phyloP scores from a whole-genome alignment of 192 early-diverging fungal species.

The Coemansia sp. region DNA sequence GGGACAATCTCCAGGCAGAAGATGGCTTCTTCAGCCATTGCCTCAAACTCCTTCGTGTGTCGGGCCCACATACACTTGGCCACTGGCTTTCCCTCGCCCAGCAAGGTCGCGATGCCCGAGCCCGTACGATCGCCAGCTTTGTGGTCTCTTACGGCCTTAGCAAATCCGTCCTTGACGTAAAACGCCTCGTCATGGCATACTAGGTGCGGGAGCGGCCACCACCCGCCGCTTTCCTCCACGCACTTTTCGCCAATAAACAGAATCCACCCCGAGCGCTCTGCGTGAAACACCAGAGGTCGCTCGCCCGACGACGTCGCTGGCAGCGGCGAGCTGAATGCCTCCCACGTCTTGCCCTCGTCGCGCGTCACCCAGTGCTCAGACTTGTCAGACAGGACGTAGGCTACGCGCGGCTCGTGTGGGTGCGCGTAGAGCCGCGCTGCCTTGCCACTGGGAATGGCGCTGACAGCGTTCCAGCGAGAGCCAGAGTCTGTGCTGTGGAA shows the following conservation, averaged over 20 bases:
- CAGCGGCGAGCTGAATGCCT: slow-evolving; percentile 48
- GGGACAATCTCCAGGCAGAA: slow-evolving; percentile 66
- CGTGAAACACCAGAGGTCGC: slow-evolving; percentile 68
- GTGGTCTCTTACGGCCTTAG: slow-evolving; percentile 57
- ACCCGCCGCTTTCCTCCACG: slow-evolving; percentile 44
- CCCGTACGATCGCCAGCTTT: slow-evolving; percentile 41
- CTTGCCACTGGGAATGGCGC: slow-evolving; percentile 49
- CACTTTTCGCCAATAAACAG: slow-evolving; percentile 67
- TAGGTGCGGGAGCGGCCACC: slow-evolving; percentile 49
- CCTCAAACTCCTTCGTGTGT: slow-evolving; percentile 64
- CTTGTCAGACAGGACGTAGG: slow-evolving; percentile 30
- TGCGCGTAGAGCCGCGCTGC: slow-evolving; percentile 63
- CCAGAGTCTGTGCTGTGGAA: slow-evolving; percentile 72
- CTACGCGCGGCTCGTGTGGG: slow-evolving; percentile 65
- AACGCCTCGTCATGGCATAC: slow-evolving; percentile 68
- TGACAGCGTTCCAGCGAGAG: slow-evolving; percentile 60
- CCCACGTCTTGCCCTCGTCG: slow-evolving; percentile 52
- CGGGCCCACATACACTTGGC: slow-evolving; percentile 76
- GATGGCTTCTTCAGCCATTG: slow-evolving; percentile 67
- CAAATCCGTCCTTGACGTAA: slow-evolving; percentile 76
- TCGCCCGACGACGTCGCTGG: slow-evolving; percentile 41
- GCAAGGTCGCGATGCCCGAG: slow-evolving; percentile 20
- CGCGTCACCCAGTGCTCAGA: slow-evolving; percentile 52
- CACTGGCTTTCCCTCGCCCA: slow-evolving; percentile 44
- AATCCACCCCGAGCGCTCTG: slow-evolving; percentile 64